phyloP scores from a whole-genome alignment of 345 rosid species.

The Populus tremula region DNA sequence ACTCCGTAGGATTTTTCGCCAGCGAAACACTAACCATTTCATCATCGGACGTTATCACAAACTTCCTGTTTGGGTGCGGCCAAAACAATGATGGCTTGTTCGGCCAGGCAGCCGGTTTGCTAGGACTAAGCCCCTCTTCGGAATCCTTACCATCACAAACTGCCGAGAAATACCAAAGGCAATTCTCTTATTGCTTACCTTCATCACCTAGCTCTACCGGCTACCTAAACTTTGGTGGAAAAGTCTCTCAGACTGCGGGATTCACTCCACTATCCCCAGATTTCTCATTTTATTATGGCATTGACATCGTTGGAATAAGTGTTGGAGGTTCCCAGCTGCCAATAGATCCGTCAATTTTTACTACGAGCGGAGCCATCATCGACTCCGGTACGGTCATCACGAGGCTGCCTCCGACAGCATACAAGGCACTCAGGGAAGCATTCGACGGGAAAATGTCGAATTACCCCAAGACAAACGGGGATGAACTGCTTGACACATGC shows the following conservation, averaged over 20 bases:
- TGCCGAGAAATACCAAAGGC: background rate
- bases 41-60: background rate
- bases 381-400: conserved; percentile 34
- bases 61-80: background rate
- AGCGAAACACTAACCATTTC: background rate
- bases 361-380: background rate
- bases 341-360: background rate
- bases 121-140: background rate
- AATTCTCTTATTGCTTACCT: background rate
- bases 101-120: background rate
- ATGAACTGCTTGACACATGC: background rate
- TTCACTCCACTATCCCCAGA: background rate
- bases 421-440: background rate
- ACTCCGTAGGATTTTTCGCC: background rate
- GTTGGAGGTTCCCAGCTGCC: background rate
- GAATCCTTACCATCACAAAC: background rate
- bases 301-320: background rate
- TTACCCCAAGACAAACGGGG: too few species aligned
- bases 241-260: background rate
- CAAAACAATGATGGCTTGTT: background rate
- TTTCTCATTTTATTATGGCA: background rate
- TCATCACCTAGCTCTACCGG: background rate
- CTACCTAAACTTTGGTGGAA: background rate
- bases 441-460: too few species aligned
- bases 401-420: conserved; percentile 8